Evolutionary conservation across 2,329 filamentous ascomycete genomes (phyloP).

Genomic region (Periconia macrospinosa): DNA sequence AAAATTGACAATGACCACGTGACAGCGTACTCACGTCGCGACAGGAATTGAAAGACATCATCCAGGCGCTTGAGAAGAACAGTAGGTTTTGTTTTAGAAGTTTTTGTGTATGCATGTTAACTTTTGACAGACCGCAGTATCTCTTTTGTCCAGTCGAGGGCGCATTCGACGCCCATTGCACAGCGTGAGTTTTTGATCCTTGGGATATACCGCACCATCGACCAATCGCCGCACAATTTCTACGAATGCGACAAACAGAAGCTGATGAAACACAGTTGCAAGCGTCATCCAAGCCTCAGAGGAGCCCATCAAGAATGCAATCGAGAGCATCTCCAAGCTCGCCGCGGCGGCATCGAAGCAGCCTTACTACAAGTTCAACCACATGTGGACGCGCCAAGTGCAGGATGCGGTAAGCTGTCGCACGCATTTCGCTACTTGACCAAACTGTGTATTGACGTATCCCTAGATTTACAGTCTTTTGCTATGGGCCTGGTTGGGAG

Average conservation of each 20-base stretch:
- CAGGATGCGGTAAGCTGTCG: slow-evolving; percentile 68
- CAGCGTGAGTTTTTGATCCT: slow-evolving; percentile 53
- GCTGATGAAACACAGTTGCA: slow-evolving; percentile 57
- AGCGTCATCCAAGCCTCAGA: slow-evolving; percentile 71
- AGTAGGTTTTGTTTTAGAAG: slow-evolving; percentile 42
- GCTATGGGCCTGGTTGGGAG: slow-evolving; percentile 77
- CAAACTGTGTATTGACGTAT: slow-evolving; percentile 2
- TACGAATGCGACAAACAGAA: background rate
- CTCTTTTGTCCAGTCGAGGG: slow-evolving; percentile 81
- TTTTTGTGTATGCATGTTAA: slow-evolving; percentile 8
- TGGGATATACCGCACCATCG: background rate
- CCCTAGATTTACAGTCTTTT: slow-evolving; percentile 59
- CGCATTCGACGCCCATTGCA: slow-evolving; percentile 79
- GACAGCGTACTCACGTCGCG: slow-evolving; percentile 31
- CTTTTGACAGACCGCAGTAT: slow-evolving; percentile 65
- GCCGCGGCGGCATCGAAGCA: slow-evolving; percentile 75
- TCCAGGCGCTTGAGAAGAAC: slow-evolving; percentile 80
- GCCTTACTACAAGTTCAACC: slow-evolving; percentile 98
- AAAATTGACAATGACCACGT: slow-evolving; percentile 15
- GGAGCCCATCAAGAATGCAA: slow-evolving; percentile 69
- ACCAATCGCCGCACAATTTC: background rate
- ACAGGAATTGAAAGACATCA: slow-evolving; percentile 74
- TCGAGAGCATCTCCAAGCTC: slow-evolving; percentile 70
- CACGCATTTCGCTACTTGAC: slow-evolving; percentile 22
- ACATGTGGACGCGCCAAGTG: slow-evolving; percentile 79